Evolutionary conservation across 805 yeast genomes (phyloP).

Genomic region (Ogataea haglerorum): DNA sequence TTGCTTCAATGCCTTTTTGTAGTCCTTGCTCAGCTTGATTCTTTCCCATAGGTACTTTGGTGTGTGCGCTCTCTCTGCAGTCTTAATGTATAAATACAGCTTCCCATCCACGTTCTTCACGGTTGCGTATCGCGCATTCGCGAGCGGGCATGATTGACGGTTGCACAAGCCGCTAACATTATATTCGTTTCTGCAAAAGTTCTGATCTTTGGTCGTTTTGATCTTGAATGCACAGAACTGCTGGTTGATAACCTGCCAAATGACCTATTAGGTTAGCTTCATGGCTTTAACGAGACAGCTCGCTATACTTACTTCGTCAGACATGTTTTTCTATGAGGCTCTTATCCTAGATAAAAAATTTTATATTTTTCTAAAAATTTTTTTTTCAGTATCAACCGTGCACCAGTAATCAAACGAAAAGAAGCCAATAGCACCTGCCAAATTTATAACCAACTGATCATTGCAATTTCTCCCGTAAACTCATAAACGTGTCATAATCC

Average conservation of each 20-base stretch:
- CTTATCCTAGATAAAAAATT: constrained; percentile 8
- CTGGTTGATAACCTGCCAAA: constrained; percentile 96
- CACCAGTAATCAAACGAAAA: constrained; percentile 3
- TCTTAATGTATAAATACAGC: constrained; percentile 87
- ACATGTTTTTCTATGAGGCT: constrained; percentile 15
- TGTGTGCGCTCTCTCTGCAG: constrained; percentile 95
- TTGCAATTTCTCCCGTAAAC: constrained; percentile 14
- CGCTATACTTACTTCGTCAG: constrained; percentile 28
- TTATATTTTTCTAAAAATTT: constrained; percentile 4
- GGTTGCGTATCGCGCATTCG: constrained; percentile 89
- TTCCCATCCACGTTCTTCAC: constrained; percentile 77
- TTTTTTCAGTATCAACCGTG: constrained; percentile 5
- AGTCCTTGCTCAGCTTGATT: constrained; percentile 84
- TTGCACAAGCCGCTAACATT: constrained; percentile 93
- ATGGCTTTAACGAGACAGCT: neutral
- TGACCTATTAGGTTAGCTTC: constrained; percentile 52
- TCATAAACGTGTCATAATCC: constrained; percentile 39
- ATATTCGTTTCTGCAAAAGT: constrained; percentile 93
- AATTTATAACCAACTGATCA: constrained; percentile 1
- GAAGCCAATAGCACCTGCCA: constrained; percentile 6
- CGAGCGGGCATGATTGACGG: constrained; percentile 93
- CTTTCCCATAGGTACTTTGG: constrained; percentile 96
- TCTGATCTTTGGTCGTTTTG: constrained; percentile 83
- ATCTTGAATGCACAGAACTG: constrained; percentile 94
- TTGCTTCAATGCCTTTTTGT: constrained; percentile 81